Percentiles rank a stretch among this genome's conserved stretches.
These are phyloP conservation scores for Lactarius pseudohatsudake DNA, from an alignment of 768 basidiomycete species.

Conservation along the genomic window DNA sequence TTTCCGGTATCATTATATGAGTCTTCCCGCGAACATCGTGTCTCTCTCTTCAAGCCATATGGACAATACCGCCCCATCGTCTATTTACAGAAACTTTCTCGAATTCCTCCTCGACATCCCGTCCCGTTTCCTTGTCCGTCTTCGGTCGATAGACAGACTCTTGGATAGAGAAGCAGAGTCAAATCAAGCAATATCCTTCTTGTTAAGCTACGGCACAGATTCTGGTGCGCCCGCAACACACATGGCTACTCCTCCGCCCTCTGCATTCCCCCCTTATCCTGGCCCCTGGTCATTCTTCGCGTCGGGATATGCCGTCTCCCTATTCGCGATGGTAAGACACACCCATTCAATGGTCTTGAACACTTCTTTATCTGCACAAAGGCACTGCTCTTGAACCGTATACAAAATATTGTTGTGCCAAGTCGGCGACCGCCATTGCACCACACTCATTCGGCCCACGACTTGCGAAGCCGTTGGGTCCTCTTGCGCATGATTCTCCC, in stretches of 20 bases:
- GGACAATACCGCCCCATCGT: not conserved
- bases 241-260: constrained; percentile 22
- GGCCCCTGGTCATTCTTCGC: constrained; percentile 73
- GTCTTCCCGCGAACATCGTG: not conserved
- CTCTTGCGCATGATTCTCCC: constrained; percentile 35
- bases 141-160: constrained; percentile 13
- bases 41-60: not conserved
- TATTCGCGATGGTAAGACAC: constrained; percentile 59
- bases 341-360: not conserved
- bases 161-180: constrained; percentile 15
- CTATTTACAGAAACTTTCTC: constrained; percentile 4
- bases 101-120: constrained; percentile 15
- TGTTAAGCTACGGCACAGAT: constrained; percentile 13
- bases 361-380: constrained; percentile 32
- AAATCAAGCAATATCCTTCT: constrained; percentile 9
- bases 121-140: constrained; percentile 9
- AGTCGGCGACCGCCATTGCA: constrained; percentile 43
- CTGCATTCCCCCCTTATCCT: constrained; percentile 40
- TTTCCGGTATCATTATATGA: constrained; percentile 6
- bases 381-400: constrained; percentile 71
- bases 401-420: constrained; percentile 77
- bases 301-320: constrained; percentile 67
- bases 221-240: constrained; percentile 7
- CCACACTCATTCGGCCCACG: constrained; percentile 30
- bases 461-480: constrained; percentile 29